A percentile compares a stretch with the other conserved stretches of the same genome.
Evolutionary conservation across 2,329 filamentous ascomycete genomes (phyloP).

Genomic region (Alternaria solani): DNA sequence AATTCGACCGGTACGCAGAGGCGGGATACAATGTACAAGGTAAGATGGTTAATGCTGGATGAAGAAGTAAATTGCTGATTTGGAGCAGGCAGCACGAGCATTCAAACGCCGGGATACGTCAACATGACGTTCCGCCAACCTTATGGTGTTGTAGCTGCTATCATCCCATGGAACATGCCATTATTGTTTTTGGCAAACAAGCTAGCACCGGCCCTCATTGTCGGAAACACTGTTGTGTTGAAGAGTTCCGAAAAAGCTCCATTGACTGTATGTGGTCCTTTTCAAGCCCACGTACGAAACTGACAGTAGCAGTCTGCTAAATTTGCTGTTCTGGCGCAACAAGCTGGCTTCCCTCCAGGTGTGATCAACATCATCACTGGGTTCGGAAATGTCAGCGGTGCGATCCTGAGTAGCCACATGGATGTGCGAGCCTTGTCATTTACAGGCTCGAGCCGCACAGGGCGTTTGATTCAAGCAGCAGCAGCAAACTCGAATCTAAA

Average conservation of each 20-base stretch:
- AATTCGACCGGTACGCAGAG: slow-evolving; percentile 81
- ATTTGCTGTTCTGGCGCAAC: slow-evolving; percentile 75
- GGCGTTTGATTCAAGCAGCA: slow-evolving; percentile 78
- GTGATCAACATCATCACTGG: slow-evolving; percentile 85
- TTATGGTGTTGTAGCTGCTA: slow-evolving; percentile 79
- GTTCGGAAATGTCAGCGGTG: slow-evolving; percentile 79
- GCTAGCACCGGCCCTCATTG: slow-evolving; percentile 42
- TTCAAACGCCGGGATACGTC: slow-evolving; percentile 43
- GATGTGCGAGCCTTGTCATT: slow-evolving; percentile 84
- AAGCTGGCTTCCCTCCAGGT: slow-evolving; percentile 82
- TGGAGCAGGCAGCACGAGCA: slow-evolving; percentile 72
- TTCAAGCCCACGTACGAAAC: slow-evolving; percentile 50
- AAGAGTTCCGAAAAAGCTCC: slow-evolving; percentile 56
- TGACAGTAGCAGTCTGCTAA: slow-evolving; percentile 78
- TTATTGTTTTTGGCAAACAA: slow-evolving; percentile 39
- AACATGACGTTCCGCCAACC: slow-evolving; percentile 82
- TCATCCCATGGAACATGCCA: slow-evolving; percentile 68
- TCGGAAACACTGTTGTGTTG: slow-evolving; percentile 45
- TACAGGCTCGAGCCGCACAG: slow-evolving; percentile 83
- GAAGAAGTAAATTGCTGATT: background rate
- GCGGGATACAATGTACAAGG: slow-evolving; percentile 74
- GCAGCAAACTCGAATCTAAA: slow-evolving; percentile 83
- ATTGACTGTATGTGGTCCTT: slow-evolving; percentile 73
- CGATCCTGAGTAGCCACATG: slow-evolving; percentile 78
- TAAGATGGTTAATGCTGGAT: background rate